Evolutionary conservation across 805 yeast genomes (phyloP), one percentile per base, ranked within the genome.

Genomic region (Wickerhamiella parazyma): DNA sequence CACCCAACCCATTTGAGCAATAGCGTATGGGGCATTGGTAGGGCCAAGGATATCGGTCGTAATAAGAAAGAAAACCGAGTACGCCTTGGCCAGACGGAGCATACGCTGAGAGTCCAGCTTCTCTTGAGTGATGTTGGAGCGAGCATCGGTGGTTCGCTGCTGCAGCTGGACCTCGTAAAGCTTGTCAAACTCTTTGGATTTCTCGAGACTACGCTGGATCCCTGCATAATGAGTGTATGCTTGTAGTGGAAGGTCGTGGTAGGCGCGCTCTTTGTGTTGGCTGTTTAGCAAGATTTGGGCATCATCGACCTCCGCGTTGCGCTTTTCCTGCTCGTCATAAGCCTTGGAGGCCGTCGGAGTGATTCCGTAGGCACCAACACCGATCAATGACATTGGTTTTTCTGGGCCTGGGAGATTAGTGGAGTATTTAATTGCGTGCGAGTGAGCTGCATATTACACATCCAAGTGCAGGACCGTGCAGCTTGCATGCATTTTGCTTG

Each of bases 121-220:
- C 18, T 31, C 45, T 9, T 24, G 35, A 28, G 44, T 40, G 24
- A 52, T 25, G 41, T 52, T 52, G 28, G 50, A 41, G 33, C 76
- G 73, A 42, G 68, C 67, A 67, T 72, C 71, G 17, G 73, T 62
- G 14, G 86, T 82, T 42, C 78, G 65, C 50, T 73, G 75, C 5
- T 74, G 86, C 55, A 84, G 85, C 60, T 80, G 75, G 64, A 78
- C 73, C 45, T 75, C 76, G 67, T 80, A 80, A 52, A 91, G 70
- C 61, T 79, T 71, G 46, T 86, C 93, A 58, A 86, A 91, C 12
- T 51, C 54, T 8, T 31, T 20, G 3, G 41, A 22, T n/a, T 44
- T 21, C 28, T 52, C 55, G 38, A 33, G 49, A 4, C 38, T 48
- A 19, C 55, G 54, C 47, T 52, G 55, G 14, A 49, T 49, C 6